Evolutionary conservation across 140 eudicot genomes (phyloP), one percentile per base, ranked within the genome.

Genomic region (Flaveria floridana): DNA sequence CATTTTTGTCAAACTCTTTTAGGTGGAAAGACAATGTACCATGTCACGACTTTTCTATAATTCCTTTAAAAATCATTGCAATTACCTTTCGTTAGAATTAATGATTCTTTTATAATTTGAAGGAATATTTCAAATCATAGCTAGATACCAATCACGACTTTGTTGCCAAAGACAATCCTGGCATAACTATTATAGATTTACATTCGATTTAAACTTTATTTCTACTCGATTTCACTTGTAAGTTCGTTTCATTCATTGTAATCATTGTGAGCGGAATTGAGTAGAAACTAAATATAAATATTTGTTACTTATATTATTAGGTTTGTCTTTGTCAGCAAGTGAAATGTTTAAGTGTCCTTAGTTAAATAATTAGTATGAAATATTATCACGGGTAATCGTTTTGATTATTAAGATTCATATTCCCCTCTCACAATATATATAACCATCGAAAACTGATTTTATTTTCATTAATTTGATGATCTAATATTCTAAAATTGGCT

Each of bases 1-100:
- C 83, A 79, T 79, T 79, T 79, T 79, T 37, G 79, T 79, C 83
- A 79, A 79, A 79, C 79, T 56, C 79, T 57, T 73, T 79, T 73
- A 73, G 83, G 83, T 79, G 71, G 79, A 73, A 73, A 65, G 56
- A 73, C 57, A 50, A 46, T 44, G 83, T 65, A 65, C 76, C 57
- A 65, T 79, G 48, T 67, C 75, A 73, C 65, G 7, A 39, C 70
- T 62, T 61, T 65, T 44, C 7, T 68, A 42, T 2, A 68, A 42
- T n/a, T 19, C 6, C 55, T 42, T 68, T 68, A 42, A 18, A 19
- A 11, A 68, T 68, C 39, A 68, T 37, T 58, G 18, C 48, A 65
- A 34, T 65, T 65, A 65, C 7, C 51, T 65, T 34, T 37, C 39
- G 14, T 65, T 65, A 64, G 73, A 71, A 18, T 71, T 63, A 64